Conservation (phyloP, 352 stramenopile species). For the Phytophthora pisi region DNA sequence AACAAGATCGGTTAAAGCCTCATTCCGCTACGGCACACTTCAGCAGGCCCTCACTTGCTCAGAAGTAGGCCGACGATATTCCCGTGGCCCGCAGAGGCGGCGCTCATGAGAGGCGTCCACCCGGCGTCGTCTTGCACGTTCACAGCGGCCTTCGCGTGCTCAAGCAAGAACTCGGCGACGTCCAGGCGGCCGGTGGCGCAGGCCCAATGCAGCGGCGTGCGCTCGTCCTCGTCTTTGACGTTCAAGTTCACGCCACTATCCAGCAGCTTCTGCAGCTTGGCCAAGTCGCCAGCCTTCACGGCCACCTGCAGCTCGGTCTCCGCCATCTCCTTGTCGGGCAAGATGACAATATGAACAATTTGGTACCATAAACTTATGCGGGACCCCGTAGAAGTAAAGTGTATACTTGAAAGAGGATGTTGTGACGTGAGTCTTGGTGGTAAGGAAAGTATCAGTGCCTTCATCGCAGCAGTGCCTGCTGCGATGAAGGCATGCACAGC, state of each 20-base stretch:
- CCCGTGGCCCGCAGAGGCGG: constrained; percentile 62
- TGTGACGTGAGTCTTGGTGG: too few relatives aligned
- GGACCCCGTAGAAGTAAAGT: too few relatives aligned
- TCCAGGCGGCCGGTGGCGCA: constrained; percentile 51
- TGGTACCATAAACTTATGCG: background rate
- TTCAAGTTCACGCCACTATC: constrained; percentile 42
- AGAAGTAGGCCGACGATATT: constrained; percentile 63
- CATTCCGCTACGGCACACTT: background rate
- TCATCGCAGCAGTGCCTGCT: too few relatives aligned
- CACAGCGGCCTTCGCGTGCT: constrained; percentile 39
- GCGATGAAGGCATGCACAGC: too few relatives aligned
- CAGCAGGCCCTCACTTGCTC: constrained; percentile 43
- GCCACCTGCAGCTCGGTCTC: constrained; percentile 36
- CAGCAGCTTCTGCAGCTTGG: constrained; percentile 39
- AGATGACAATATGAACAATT: background rate
- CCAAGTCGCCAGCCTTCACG: constrained; percentile 36
- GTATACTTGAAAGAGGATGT: too few relatives aligned
- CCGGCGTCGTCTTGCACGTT: constrained; percentile 77
- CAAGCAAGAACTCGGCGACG: constrained; percentile 64
- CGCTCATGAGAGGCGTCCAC: constrained; percentile 83
- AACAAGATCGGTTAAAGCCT: constrained; percentile 8
- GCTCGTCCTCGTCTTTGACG: constrained; percentile 73
- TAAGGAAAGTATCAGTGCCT: too few relatives aligned
- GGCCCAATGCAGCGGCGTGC: constrained; percentile 76
- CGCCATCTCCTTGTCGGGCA: constrained; percentile 15